Percentiles rank a stretch among this genome's conserved stretches.
These are phyloP conservation scores for Jimgerdemannia flammicorona DNA, from an alignment of 192 early-diverging fungal species.

Conservation along the genomic window DNA sequence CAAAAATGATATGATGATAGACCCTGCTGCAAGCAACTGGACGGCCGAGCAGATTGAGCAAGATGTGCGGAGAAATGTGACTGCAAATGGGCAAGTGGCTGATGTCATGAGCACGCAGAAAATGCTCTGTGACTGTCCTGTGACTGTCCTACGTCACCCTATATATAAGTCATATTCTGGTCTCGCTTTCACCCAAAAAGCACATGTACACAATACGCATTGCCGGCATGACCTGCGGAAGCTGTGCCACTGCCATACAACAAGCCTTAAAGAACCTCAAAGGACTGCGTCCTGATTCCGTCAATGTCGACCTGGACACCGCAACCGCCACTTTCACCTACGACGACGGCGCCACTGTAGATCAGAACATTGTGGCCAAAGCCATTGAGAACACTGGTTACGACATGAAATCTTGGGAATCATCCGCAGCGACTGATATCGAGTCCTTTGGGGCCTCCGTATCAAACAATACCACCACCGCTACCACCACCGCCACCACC, in stretches of 20 bases:
- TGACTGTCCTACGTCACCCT: too few species aligned
- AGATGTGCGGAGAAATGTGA: too few species aligned
- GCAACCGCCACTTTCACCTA: constrained; percentile 5
- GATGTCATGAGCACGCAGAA: too few species aligned
- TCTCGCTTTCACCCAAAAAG: too few species aligned
- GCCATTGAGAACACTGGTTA: background rate
- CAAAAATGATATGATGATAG: too few species aligned
- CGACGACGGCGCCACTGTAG: background rate
- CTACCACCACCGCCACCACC: constrained; percentile 14
- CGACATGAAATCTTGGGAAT: background rate
- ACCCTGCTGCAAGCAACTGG: too few species aligned
- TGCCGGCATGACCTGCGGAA: constrained; percentile 83
- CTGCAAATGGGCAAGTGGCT: too few species aligned
- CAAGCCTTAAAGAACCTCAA: constrained; percentile 33
- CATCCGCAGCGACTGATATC: background rate
- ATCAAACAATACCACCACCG: constrained; percentile 1
- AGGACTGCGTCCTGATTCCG: constrained; percentile 7
- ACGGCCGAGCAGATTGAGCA: too few species aligned
- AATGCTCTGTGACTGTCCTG: too few species aligned
- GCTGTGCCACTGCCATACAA: constrained; percentile 74
- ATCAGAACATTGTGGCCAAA: constrained; percentile 14
- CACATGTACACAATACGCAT: constrained; percentile 17
- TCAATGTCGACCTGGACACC: background rate
- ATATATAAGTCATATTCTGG: too few species aligned
- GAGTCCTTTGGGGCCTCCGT: constrained; percentile 12